phyloP scores from a whole-genome alignment of 2,329 filamentous ascomycete species.

The Pseudogymnoascus sp. region DNA sequence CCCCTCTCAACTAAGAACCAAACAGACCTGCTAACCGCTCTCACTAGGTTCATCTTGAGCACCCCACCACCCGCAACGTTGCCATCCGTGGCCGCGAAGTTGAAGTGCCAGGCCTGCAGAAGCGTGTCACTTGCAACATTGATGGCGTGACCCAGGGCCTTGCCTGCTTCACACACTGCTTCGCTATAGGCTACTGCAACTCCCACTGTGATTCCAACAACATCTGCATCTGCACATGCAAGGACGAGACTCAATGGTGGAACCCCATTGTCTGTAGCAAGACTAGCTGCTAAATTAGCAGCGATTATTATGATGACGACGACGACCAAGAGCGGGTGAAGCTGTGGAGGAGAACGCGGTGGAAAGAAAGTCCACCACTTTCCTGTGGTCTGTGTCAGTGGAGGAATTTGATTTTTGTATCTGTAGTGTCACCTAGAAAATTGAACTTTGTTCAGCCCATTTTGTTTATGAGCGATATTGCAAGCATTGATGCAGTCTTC shows the following conservation, averaged over 20 bases:
- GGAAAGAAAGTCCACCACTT: neutral
- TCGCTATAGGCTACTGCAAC: constrained; percentile 13
- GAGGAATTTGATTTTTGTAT: neutral
- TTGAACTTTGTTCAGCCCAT: neutral
- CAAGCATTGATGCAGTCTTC: neutral
- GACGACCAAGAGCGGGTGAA: neutral
- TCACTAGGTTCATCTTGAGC: neutral
- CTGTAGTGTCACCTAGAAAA: neutral
- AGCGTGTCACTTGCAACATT: constrained; percentile 15
- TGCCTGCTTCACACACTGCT: constrained; percentile 14
- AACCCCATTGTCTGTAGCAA: constrained; percentile 15
- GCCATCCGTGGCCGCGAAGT: constrained; percentile 12
- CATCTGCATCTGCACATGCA: constrained; percentile 13
- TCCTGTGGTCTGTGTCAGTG: neutral
- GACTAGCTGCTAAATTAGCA: constrained; percentile 8
- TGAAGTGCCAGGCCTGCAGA: constrained; percentile 11
- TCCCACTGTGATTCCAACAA: constrained; percentile 12
- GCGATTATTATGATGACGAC: neutral
- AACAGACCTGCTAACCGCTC: neutral
- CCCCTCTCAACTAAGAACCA: neutral
- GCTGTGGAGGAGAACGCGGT: neutral
- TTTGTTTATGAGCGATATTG: neutral
- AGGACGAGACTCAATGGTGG: constrained; percentile 13
- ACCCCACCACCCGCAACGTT: constrained; percentile 3
- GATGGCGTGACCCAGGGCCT: constrained; percentile 11